phyloP scores from a whole-genome alignment of 805 yeast species.

The Hanseniaspora nectarophila region DNA sequence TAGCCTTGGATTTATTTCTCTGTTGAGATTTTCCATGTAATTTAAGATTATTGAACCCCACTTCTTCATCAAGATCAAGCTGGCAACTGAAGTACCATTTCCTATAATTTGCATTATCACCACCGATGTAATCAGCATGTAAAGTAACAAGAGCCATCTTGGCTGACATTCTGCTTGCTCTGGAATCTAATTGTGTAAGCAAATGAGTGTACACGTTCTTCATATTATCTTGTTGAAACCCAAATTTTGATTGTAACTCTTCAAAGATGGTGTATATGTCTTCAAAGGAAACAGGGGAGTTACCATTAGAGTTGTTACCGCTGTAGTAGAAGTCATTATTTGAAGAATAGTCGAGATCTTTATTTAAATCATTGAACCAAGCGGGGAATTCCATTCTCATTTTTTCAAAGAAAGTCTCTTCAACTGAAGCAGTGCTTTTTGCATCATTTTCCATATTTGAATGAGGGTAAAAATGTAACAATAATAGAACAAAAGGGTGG shows the following conservation, averaged over 20 bases:
- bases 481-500: too few relatives aligned
- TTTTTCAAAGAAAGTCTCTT: background rate
- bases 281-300: conserved; percentile 60
- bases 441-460: background rate
- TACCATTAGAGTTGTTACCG: conserved; percentile 22
- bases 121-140: conserved; percentile 89
- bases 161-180: conserved; percentile 70
- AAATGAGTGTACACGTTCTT: conserved; percentile 72
- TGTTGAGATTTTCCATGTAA: conserved; percentile 36
- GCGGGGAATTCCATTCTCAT: conserved; percentile 25
- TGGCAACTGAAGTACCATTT: conserved; percentile 90
- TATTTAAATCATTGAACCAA: conserved; percentile 26
- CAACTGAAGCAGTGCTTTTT: background rate
- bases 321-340: background rate
- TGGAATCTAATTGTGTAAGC: conserved; percentile 71
- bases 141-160: conserved; percentile 57
- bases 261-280: conserved; percentile 53
- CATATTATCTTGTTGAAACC: conserved; percentile 72
- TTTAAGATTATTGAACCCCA: conserved; percentile 47
- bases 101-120: conserved; percentile 71
- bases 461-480: too few relatives aligned
- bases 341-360: background rate
- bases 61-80: conserved; percentile 59
- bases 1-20: conserved; percentile 35
- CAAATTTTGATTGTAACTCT: conserved; percentile 52